These are phyloP conservation scores for Xylariaceae sp. DNA, from an alignment of 2,329 filamentous ascomycete species.

Conservation along the genomic window DNA sequence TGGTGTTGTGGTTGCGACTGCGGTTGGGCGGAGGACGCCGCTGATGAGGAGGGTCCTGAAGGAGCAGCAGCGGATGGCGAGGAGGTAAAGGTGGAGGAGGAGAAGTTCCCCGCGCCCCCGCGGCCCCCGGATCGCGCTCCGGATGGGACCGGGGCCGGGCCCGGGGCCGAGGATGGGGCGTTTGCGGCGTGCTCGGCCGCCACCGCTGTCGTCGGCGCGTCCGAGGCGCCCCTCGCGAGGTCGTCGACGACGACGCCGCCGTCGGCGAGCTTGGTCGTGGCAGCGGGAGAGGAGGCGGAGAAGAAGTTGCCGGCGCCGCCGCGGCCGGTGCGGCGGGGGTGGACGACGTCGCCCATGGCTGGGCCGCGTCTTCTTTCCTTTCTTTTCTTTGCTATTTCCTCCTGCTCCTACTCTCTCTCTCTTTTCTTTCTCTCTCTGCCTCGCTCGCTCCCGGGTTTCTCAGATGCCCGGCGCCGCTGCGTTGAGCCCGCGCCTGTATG, in stretches of 20 bases:
- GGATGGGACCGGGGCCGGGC: conserved; percentile 12
- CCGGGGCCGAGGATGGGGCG: conserved; percentile 3
- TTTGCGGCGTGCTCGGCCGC: conserved; percentile 14
- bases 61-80: conserved; percentile 18
- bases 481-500: no score
- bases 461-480: no score
- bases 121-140: conserved; percentile 45
- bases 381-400: no score
- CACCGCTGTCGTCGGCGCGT: conserved; percentile 14
- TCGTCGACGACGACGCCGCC: no score
- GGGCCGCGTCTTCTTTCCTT: no score
- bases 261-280: not conserved
- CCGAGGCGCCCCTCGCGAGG: not conserved
- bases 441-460: no score
- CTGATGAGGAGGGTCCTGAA: conserved; percentile 8
- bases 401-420: no score
- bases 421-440: no score
- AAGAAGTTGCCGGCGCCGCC: conserved; percentile 60
- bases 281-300: conserved; percentile 16
- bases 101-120: conserved; percentile 56
- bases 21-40: conserved; percentile 2
- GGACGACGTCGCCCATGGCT: conserved; percentile 37
- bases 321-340: conserved; percentile 46
- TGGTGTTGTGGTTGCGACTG: conserved; percentile 1
- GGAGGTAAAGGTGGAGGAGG: conserved; percentile 28